phyloP scores from a whole-genome alignment of 2,329 filamentous ascomycete genomes.

The Fusarium floridanum region DNA sequence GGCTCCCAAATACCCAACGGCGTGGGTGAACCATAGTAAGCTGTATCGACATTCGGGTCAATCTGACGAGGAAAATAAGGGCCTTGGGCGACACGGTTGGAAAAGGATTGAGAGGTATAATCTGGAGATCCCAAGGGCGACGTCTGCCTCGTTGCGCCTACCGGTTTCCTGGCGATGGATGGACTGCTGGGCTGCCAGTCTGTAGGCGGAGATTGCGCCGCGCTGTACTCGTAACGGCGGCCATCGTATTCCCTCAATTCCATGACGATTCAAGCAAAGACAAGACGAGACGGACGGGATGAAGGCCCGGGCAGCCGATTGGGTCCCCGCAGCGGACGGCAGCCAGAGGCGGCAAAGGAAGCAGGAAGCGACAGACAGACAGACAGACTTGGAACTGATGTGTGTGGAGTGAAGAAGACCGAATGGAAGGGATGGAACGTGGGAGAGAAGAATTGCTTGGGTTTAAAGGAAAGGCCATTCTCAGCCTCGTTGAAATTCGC shows the following conservation, averaged over 20 bases:
- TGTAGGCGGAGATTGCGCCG: conserved; percentile 21
- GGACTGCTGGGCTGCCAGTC: conserved; percentile 36
- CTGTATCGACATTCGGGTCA: conserved; percentile 21
- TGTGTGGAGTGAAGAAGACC: background rate
- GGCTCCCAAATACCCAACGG: conserved; percentile 39
- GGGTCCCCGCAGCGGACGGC: conserved; percentile 32
- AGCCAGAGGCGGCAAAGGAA: background rate
- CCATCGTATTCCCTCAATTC: conserved; percentile 34
- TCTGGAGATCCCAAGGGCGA: conserved; percentile 30
- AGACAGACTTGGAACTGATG: background rate
- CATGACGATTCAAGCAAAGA: conserved; percentile 19
- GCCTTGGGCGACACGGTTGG: conserved; percentile 18
- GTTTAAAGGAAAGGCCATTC: background rate
- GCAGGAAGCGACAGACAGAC: background rate
- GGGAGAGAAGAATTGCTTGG: background rate
- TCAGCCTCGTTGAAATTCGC: conserved; percentile 30
- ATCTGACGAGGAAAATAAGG: conserved; percentile 28
- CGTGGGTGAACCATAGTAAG: conserved; percentile 32
- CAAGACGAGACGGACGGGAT: background rate
- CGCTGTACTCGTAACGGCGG: conserved; percentile 5
- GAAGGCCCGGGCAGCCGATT: conserved; percentile 34
- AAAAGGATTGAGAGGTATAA: conserved; percentile 16
- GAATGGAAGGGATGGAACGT: background rate
- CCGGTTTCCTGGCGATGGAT: conserved; percentile 34
- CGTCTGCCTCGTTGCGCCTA: conserved; percentile 8